Base-by-base conservation (phyloP, 192 early-diverging fungal genomes). In the Backusella luteola region DNA sequence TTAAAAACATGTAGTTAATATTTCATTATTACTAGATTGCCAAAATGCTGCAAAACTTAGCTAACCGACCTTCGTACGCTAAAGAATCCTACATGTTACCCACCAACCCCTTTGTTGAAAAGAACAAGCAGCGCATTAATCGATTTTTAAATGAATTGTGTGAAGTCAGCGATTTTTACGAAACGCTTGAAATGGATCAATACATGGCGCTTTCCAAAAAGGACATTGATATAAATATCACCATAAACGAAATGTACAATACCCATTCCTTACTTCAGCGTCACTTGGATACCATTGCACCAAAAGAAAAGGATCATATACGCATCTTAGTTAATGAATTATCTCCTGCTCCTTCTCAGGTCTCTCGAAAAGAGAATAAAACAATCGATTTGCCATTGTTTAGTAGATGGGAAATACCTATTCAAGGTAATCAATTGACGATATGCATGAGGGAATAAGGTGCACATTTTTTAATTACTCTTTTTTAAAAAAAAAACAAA, bases 131-230 rank as follows among this genome's bases (percentile, higher is more conserved):
- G 32, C 88, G 95, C 38, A 93, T 98, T 81, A 93, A 95, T 78
- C 84, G 84, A 82, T 99, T 99, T 81, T 84, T 99, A 71, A 92
- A 92, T 74, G 94, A 96, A 42, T 85, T 99, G 68, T 97, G 96
- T 79, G 96, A 98, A 86, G 94, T 95, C 6, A 90, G 94, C 59
- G 97, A 98, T 76, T 97, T 98, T 87, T 97, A 95, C 81, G 96
- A 98, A 77, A 91, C 93, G 35, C 81, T 98, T 83, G 96, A 98
- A 88, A 98, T 98, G 96, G 96, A 98, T 83, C 96, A 98, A 85
- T 97, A 98, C 76, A 94, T 97, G 81, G 96, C 96, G 0, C 77
- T 98, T 68, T 97, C 96, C 4, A 97, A 96, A 79, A 96, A 95
- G 79, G 93, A 98, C 74, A 91, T 96, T 67, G 83, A 91, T 71